Conservation (phyloP, 192 early-diverging fungal species). For the Phycomyces nitens region DNA sequence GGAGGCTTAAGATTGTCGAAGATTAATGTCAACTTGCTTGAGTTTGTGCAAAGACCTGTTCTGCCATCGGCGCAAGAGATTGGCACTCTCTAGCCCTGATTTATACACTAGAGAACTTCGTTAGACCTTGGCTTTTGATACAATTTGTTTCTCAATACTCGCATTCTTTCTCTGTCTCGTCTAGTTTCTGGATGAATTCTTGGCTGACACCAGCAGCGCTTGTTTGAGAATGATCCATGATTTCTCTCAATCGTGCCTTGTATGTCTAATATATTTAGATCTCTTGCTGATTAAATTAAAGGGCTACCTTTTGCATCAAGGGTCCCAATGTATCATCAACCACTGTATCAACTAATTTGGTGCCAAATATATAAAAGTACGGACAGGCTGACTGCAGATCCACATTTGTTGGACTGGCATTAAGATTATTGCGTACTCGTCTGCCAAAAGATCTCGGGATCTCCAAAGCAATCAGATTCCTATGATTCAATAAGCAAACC, state of each 20-base stretch:
- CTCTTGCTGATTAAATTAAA: not conserved
- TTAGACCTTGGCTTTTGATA: not conserved
- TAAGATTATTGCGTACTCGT: constrained; percentile 32
- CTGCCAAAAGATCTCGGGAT: constrained; percentile 35
- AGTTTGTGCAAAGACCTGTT: not conserved
- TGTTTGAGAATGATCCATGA: constrained; percentile 48
- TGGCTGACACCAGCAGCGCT: constrained; percentile 30
- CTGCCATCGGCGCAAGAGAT: constrained; percentile 12
- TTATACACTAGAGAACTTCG: constrained; percentile 11
- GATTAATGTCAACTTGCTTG: constrained; percentile 2
- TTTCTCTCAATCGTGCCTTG: constrained; percentile 36
- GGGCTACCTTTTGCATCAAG: constrained; percentile 30
- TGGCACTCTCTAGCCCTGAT: constrained; percentile 17
- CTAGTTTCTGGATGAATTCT: constrained; percentile 40
- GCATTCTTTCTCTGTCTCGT: constrained; percentile 52
- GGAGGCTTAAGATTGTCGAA: not conserved
- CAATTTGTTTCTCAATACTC: constrained; percentile 5
- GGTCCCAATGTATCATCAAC: constrained; percentile 21
- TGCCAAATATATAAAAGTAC: constrained; percentile 41
- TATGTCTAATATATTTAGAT: constrained; percentile 34
- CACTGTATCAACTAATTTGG: constrained; percentile 30
- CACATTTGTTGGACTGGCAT: constrained; percentile 34
- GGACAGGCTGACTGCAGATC: constrained; percentile 39
- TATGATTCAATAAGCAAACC: constrained; percentile 7
- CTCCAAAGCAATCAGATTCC: constrained; percentile 28